Conservation (phyloP, 305 asterid genomes). For the Coffea humblotiana region DNA sequence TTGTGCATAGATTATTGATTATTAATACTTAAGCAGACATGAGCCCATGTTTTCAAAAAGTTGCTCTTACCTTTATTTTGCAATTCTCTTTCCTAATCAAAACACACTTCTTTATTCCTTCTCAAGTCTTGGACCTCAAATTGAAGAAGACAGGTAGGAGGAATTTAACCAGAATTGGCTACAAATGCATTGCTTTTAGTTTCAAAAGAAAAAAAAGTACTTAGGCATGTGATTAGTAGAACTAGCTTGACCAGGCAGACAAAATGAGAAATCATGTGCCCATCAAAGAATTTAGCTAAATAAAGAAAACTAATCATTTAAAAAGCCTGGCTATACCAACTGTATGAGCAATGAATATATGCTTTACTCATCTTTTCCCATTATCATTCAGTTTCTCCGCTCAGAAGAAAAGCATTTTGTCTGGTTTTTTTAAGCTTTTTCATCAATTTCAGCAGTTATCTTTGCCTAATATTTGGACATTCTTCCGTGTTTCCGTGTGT, state of each 20-base stretch:
- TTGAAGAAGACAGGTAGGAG: slow-evolving; percentile 31
- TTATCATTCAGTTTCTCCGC: slow-evolving; percentile 27
- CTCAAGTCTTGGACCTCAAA: slow-evolving; percentile 34
- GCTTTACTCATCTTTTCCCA: slow-evolving; percentile 16
- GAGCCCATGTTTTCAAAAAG: slow-evolving; percentile 53
- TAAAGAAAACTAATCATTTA: slow-evolving; percentile 1
- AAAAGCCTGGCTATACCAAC: not conserved
- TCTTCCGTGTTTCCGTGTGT: not conserved
- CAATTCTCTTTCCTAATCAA: slow-evolving; percentile 23
- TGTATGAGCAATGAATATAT: not conserved
- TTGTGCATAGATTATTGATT: slow-evolving; percentile 11
- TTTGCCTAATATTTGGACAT: not conserved
- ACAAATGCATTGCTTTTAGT: slow-evolving; percentile 29
- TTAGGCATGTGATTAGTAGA: slow-evolving; percentile 31
- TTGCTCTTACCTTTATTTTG: slow-evolving; percentile 39
- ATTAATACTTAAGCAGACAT: slow-evolving; percentile 26
- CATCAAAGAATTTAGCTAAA: slow-evolving; percentile 6
- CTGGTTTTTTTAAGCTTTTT: slow-evolving; percentile 11
- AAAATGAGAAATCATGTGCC: slow-evolving; percentile 25
- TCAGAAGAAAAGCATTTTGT: slow-evolving; percentile 33
- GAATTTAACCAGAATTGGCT: slow-evolving; percentile 37
- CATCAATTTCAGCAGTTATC: slow-evolving; percentile 30
- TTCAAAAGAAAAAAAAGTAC: slow-evolving; percentile 16
- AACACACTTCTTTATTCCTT: slow-evolving; percentile 35
- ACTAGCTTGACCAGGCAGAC: slow-evolving; percentile 27